phyloP scores from a whole-genome alignment of 2,329 filamentous ascomycete genomes.

The Arthrobotrys sphaeroides region DNA sequence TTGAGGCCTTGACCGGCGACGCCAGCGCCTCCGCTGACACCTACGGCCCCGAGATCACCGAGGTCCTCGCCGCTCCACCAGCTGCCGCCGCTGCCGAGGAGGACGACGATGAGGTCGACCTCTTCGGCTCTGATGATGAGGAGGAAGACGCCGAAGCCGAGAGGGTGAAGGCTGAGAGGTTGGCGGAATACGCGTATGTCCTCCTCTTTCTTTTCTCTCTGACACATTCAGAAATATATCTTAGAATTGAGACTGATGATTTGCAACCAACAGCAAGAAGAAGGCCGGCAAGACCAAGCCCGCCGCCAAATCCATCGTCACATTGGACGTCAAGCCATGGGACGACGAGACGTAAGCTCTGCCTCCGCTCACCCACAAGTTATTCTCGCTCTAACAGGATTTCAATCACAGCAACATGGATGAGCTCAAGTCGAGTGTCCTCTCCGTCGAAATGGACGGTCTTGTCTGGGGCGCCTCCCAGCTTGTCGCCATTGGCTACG shows the following conservation, averaged over 20 bases:
- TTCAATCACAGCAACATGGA: conserved; percentile 84
- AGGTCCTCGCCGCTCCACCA: conserved; percentile 71
- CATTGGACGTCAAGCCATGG: conserved; percentile 97
- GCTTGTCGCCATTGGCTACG: conserved; percentile 86
- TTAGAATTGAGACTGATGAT: not conserved
- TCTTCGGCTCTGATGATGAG: conserved; percentile 94
- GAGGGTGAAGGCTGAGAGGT: conserved; percentile 70
- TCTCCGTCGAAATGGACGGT: conserved; percentile 87
- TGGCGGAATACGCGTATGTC: conserved; percentile 70
- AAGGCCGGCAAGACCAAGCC: conserved; percentile 93
- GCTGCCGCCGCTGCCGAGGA: conserved; percentile 76
- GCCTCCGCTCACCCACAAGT: not conserved
- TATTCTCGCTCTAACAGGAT: not conserved
- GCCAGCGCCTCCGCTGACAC: conserved; percentile 85
- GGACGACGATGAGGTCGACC: conserved; percentile 82
- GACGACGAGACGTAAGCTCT: conserved; percentile 71
- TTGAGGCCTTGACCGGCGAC: conserved; percentile 88
- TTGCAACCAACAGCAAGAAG: conserved; percentile 82
- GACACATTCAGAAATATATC: not conserved
- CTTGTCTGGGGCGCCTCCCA: conserved; percentile 95
- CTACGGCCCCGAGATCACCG: conserved; percentile 79
- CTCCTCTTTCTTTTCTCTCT: not conserved
- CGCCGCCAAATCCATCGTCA: conserved; percentile 94
- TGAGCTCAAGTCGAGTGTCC: conserved; percentile 80
- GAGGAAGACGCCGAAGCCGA: conserved; percentile 96